Evolutionary conservation across 352 stramenopile species (phyloP).

Genomic region (Globisporangium carolinianum): DNA sequence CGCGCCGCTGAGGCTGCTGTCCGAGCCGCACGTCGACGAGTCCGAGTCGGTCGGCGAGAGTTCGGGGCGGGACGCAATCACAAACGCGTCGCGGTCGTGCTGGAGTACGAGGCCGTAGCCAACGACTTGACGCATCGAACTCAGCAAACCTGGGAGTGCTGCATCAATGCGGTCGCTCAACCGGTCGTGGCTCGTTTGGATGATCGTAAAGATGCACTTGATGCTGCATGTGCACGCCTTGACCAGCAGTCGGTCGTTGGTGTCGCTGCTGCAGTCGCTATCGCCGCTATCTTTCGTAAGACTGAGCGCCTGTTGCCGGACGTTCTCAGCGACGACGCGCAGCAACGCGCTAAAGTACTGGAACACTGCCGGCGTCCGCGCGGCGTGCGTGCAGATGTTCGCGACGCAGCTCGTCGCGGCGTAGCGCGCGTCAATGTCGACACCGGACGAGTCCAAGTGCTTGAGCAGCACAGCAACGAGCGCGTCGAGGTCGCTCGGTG

Average conservation of each 20-base stretch:
- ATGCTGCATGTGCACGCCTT: conserved; percentile 83
- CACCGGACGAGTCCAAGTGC: conserved; percentile 67
- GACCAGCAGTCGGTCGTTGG: conserved; percentile 63
- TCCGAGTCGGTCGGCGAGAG: conserved; percentile 61
- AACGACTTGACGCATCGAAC: conserved; percentile 75
- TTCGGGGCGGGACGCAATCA: conserved; percentile 52
- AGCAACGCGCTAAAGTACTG: conserved; percentile 67
- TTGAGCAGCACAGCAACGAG: conserved; percentile 66
- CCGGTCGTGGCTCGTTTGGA: conserved; percentile 57
- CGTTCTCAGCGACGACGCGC: conserved; percentile 83
- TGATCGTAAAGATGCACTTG: conserved; percentile 83
- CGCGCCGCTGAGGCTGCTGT: conserved; percentile 23
- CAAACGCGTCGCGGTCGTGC: conserved; percentile 39
- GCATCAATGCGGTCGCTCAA: conserved; percentile 54
- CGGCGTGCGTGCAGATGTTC: conserved; percentile 62
- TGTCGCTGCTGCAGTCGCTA: too few relatives aligned
- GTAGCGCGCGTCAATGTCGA: conserved; percentile 81
- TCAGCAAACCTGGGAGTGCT: conserved; percentile 52
- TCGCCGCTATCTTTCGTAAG: conserved; percentile 40
- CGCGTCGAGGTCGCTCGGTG: conserved; percentile 41
- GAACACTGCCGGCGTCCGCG: conserved; percentile 65
- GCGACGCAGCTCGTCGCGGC: conserved; percentile 81
- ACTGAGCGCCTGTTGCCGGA: conserved; percentile 67
- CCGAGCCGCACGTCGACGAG: conserved; percentile 64
- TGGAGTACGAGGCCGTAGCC: conserved; percentile 56